Conservation (phyloP, 495 filamentous ascomycete species). For the Aspergillus olivimuriae region DNA sequence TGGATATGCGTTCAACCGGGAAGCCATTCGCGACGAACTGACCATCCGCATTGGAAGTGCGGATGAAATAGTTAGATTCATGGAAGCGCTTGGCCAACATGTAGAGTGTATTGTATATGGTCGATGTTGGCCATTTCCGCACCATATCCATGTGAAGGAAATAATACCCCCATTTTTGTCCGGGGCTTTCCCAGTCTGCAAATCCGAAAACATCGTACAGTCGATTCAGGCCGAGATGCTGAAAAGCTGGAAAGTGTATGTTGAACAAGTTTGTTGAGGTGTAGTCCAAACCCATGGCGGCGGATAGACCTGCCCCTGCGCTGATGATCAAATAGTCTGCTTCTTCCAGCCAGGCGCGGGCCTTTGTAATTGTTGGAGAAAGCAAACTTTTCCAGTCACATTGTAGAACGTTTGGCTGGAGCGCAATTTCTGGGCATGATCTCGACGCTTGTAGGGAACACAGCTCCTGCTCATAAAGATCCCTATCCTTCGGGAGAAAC, state of each 20-base stretch:
- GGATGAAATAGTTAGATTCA: slow-evolving; percentile 8
- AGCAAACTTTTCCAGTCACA: too few species aligned
- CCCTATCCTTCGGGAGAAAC: slow-evolving; percentile 12
- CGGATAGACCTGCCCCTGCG: slow-evolving; percentile 22
- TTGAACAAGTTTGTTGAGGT: slow-evolving; percentile 15
- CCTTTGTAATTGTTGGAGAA: slow-evolving; percentile 7
- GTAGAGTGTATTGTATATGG: slow-evolving; percentile 8
- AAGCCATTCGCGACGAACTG: slow-evolving; percentile 19
- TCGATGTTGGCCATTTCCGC: slow-evolving; percentile 13
- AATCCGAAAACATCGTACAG: slow-evolving; percentile 22
- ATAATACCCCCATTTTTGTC: slow-evolving; percentile 24
- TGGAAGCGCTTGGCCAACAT: slow-evolving; percentile 2
- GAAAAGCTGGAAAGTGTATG: slow-evolving; percentile 17
- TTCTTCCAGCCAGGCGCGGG: slow-evolving; percentile 12
- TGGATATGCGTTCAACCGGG: slow-evolving; percentile 8
- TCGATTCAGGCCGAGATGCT: slow-evolving; percentile 9
- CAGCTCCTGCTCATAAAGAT: slow-evolving; percentile 10
- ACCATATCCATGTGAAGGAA: slow-evolving; percentile 20
- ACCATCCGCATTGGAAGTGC: slow-evolving; percentile 22
- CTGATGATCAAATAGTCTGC: slow-evolving; percentile 17
- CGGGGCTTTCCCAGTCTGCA: slow-evolving; percentile 11
- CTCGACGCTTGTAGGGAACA: neutral
- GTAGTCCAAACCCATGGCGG: slow-evolving; percentile 23
- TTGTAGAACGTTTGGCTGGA: neutral
- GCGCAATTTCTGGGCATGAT: neutral